Evolutionary conservation across 2,329 filamentous ascomycete genomes (phyloP).

Genomic region (Talaromyces sp.): DNA sequence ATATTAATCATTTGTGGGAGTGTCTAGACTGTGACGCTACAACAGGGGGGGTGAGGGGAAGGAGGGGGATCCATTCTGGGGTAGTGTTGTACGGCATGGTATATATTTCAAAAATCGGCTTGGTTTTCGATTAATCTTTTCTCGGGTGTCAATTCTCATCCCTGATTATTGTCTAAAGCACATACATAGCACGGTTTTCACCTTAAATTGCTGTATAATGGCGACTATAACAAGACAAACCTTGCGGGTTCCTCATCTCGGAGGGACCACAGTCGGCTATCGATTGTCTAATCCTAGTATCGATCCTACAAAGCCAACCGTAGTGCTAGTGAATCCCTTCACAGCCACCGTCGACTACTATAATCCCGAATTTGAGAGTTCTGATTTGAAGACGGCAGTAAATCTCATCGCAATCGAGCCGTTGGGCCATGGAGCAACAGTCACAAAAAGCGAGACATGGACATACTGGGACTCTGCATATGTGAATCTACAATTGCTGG

Average conservation of each 20-base stretch:
- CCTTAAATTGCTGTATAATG: background rate
- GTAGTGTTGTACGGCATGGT: too few species aligned
- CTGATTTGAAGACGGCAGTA: constrained; percentile 32
- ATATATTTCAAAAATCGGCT: too few species aligned
- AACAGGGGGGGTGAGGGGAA: background rate
- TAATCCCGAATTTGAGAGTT: constrained; percentile 31
- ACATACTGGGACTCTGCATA: constrained; percentile 51
- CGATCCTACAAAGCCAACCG: constrained; percentile 48
- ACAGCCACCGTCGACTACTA: constrained; percentile 45
- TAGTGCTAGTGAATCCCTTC: constrained; percentile 48
- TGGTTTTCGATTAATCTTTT: too few species aligned
- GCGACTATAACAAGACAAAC: constrained; percentile 20
- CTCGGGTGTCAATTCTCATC: too few species aligned
- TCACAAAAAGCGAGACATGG: constrained; percentile 40
- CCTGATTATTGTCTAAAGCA: background rate
- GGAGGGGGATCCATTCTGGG: background rate
- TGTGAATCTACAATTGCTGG: constrained; percentile 51
- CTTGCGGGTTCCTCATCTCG: constrained; percentile 44
- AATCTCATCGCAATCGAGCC: constrained; percentile 50
- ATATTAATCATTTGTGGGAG: background rate
- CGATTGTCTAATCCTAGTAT: constrained; percentile 39
- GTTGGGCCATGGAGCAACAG: constrained; percentile 48
- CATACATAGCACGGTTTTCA: background rate
- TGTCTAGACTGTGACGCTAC: background rate
- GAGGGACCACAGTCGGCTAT: constrained; percentile 45